Evolutionary conservation across 495 filamentous ascomycete species (phyloP), one percentile per base, ranked within the genome.

Genomic region (Acidomyces sp.): DNA sequence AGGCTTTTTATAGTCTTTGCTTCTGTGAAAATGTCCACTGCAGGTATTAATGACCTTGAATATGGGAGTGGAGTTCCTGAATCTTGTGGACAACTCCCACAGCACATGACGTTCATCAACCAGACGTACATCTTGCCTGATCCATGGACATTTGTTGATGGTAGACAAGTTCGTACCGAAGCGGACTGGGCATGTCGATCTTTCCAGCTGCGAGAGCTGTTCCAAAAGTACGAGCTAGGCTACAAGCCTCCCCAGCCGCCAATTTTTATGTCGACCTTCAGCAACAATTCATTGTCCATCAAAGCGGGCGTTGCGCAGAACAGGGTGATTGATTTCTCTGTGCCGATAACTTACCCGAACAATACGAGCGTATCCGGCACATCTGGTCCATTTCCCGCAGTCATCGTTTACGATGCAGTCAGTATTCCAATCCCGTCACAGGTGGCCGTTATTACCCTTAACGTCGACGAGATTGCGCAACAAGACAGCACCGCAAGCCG

Each of bases 371-470:
- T 54, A 11, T 53, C 15, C 10, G 56, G 36, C 12, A 61, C 63
- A 3, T 65, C 48, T 48, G 56, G 36, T n/a, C 62, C 63, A 3
- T 65, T 48, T 48, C 66, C 67, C 2, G 67, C 65, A 24, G 55
- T 70, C 48, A 66, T 69, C 34, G 63, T 49, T 7, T 58, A 57
- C 43, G 63, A 55, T 34, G 58, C 45, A 15, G 19, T 43, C 27
- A 60, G 55, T 46, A 60, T 69, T 43, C 60, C 63, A 10, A 43
- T 57, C 24, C 65, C 64, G 4, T 39, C 52, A 6, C 49, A 48
- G 34, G 65, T 66, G 20, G 65, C 63, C 16, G 53, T 55, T 26
- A 61, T 70, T 28, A 63, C 45, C 21, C 61, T 63, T 52, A 55
- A 61, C 46, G 59, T 60, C 39, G 51, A 63, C 18, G 46, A 62